Evolutionary conservation across 176 grass and related monocot species (phyloP).

Genomic region (Chloris gayana): DNA sequence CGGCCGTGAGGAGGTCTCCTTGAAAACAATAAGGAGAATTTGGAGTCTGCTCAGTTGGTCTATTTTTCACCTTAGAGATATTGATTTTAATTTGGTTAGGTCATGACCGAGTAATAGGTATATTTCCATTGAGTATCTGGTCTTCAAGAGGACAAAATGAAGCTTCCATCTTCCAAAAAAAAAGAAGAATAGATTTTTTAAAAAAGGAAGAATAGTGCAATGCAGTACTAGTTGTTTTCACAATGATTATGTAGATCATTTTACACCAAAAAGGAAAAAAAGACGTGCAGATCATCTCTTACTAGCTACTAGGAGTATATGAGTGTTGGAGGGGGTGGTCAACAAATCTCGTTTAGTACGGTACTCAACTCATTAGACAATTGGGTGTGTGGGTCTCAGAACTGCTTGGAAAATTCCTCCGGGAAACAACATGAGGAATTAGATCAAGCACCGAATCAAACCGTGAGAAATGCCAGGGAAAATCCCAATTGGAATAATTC

Average conservation of each 20-base stretch:
- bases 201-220: neutral
- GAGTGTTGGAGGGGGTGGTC: slow-evolving; percentile 15
- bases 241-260: slow-evolving; percentile 13
- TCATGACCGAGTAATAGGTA: slow-evolving; percentile 16
- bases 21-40: slow-evolving; percentile 22
- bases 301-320: neutral
- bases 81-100: slow-evolving; percentile 45
- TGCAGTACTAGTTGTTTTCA: neutral
- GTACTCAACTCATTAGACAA: slow-evolving; percentile 1
- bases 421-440: neutral
- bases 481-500: slow-evolving; percentile 17
- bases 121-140: slow-evolving; percentile 8
- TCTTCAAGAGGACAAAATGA: neutral
- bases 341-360: slow-evolving; percentile 43
- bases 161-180: neutral
- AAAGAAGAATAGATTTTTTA: neutral
- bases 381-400: neutral
- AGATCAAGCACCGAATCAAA: neutral
- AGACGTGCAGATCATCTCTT: neutral
- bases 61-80: slow-evolving; percentile 37
- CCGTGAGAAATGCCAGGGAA: neutral
- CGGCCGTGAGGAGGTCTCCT: slow-evolving; percentile 11
- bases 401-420: slow-evolving; percentile 27
- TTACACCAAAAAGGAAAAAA: neutral
- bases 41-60: slow-evolving; percentile 28